Conservation (phyloP, 495 filamentous ascomycete species). For the Tetracladium marchalianum region DNA sequence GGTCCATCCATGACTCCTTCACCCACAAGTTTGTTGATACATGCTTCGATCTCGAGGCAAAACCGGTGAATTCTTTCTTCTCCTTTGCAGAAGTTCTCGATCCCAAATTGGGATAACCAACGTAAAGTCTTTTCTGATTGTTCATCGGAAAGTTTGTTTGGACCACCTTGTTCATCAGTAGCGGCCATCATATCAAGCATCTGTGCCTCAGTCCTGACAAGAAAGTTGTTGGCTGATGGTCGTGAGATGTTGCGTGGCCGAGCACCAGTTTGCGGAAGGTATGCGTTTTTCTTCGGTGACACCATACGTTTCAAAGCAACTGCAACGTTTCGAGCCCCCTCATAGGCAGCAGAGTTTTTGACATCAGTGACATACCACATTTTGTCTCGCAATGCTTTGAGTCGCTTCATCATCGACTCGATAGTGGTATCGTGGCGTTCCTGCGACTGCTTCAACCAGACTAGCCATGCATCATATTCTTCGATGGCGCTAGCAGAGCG, state of each 20-base stretch:
- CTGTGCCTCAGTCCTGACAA: constrained; percentile 78
- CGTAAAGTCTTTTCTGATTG: constrained; percentile 78
- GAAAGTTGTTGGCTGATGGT: constrained; percentile 53
- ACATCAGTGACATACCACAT: constrained; percentile 99
- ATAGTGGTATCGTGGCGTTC: constrained; percentile 56
- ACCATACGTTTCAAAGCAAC: constrained; percentile 89
- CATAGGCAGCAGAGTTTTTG: constrained; percentile 80
- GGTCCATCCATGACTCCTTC: constrained; percentile 80
- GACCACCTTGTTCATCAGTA: constrained; percentile 71
- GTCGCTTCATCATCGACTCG: constrained; percentile 55
- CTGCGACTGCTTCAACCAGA: constrained; percentile 65
- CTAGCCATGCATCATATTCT: constrained; percentile 65
- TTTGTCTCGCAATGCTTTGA: constrained; percentile 72
- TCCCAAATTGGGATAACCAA: constrained; percentile 71
- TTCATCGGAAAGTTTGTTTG: constrained; percentile 93
- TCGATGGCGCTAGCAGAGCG: constrained; percentile 56
- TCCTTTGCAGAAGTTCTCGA: constrained; percentile 92
- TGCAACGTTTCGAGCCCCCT: constrained; percentile 79
- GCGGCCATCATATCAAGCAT: constrained; percentile 82
- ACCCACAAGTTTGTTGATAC: constrained; percentile 77
- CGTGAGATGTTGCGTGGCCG: constrained; percentile 33
- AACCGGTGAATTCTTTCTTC: constrained; percentile 95
- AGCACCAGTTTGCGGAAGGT: constrained; percentile 3
- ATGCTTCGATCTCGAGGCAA: constrained; percentile 80
- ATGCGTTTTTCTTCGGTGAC: constrained; percentile 41